Evolutionary conservation across 495 filamentous ascomycete genomes (phyloP).

Genomic region (Daldinia caldariorum): DNA sequence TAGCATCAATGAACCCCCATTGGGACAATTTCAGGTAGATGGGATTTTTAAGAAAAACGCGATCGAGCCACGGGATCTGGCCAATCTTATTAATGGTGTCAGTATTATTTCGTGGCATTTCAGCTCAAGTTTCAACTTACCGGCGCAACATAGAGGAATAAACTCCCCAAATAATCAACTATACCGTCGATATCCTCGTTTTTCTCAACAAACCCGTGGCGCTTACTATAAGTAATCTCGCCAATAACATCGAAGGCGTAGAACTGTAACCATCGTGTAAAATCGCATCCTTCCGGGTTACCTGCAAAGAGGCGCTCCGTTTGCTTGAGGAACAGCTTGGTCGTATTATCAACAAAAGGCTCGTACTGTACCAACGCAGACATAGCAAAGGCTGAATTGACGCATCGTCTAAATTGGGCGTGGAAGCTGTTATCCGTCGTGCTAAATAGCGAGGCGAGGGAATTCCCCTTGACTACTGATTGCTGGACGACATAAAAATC

Average conservation of each 20-base stretch:
- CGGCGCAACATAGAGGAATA: constrained; percentile 69
- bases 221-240: constrained; percentile 71
- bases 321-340: constrained; percentile 69
- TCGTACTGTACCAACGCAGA: constrained; percentile 76
- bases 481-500: constrained; percentile 77
- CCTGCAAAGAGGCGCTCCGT: constrained; percentile 68
- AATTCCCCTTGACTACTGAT: constrained; percentile 69
- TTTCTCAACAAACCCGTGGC: constrained; percentile 70
- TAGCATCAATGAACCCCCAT: constrained; percentile 62
- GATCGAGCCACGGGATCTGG: constrained; percentile 72
- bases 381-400: constrained; percentile 79
- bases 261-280: constrained; percentile 78
- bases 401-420: constrained; percentile 71
- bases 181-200: constrained; percentile 73
- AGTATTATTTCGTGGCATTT: constrained; percentile 19
- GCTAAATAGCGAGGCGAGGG: constrained; percentile 78
- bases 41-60: constrained; percentile 68
- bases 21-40: constrained; percentile 61
- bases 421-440: constrained; percentile 80
- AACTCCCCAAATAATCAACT: constrained; percentile 61
- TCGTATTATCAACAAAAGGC: constrained; percentile 75
- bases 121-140: constrained; percentile 50
- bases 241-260: constrained; percentile 83
- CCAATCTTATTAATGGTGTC: constrained; percentile 60
- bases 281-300: constrained; percentile 65